phyloP scores from a whole-genome alignment of 495 filamentous ascomycete genomes.

The Trichoderma asperelloides region DNA sequence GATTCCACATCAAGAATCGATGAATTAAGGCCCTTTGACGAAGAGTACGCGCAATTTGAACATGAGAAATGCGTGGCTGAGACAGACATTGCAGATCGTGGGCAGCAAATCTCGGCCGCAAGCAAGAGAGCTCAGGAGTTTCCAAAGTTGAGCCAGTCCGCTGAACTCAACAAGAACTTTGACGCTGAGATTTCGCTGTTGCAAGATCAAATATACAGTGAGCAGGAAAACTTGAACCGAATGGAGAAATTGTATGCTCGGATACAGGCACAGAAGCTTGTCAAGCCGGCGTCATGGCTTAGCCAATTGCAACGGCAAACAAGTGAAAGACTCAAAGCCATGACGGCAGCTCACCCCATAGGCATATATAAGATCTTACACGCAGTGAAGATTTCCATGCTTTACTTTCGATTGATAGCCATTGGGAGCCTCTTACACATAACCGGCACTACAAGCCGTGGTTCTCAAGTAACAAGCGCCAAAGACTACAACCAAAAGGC shows the following conservation, averaged over 20 bases:
- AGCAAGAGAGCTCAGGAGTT: background rate
- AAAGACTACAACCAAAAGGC: background rate
- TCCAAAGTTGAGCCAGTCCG: background rate
- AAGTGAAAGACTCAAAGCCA: background rate
- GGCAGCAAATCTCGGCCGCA: background rate
- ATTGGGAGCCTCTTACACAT: background rate
- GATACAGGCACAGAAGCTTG: background rate
- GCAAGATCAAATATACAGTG: constrained; percentile 7
- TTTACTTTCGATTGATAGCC: background rate
- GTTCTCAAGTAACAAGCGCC: background rate
- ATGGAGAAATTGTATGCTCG: constrained; percentile 8
- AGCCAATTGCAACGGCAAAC: background rate
- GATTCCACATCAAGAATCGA: background rate
- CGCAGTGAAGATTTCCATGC: background rate
- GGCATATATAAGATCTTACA: background rate
- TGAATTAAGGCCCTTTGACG: background rate
- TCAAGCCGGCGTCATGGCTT: background rate
- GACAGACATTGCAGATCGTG: background rate
- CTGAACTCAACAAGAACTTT: background rate
- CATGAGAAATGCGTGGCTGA: background rate
- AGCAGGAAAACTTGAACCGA: background rate
- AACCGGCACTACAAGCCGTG: background rate
- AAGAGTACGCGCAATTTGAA: background rate
- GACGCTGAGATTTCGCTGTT: constrained; percentile 9
- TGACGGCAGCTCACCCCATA: background rate